Base-by-base conservation (phyloP, 345 rosid species). In the Lepidium sativum region DNA sequence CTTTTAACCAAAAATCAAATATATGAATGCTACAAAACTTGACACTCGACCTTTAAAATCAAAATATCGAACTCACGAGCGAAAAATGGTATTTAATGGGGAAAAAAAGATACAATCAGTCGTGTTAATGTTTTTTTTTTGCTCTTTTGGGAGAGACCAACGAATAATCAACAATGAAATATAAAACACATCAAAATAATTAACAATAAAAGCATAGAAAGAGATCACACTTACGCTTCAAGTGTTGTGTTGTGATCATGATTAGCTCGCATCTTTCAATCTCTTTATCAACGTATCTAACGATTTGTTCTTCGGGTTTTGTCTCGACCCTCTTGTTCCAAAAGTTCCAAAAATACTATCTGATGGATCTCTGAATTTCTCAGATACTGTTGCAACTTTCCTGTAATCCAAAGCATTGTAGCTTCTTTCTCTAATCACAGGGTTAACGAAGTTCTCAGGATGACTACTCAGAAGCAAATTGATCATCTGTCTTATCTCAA, bases 281-380 rank as follows among this genome's bases (percentile, higher is more conserved):
- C 89, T 81, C 80, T 82, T 94, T 60, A 94, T 94, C 75, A 90
- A 78, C 9, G 89, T 67, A 74, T 94, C 97, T 65, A 94, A 78
- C 6, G 99, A 94, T 77, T 94, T 91, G 83, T 86, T 91, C 80
- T 88, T 94, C 0, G 97, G 86, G 56, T 91, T 94, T 74, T 80
- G 89, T 80, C 76, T 83, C 63, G 87, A 75, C 67, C 91, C 97
- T 78, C 99, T 84, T 64, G 84, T 81, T 40, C 97, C 97, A 68
- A 94, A 94, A 25, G 96, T 86, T 48, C 96, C 92, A 60, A 94
- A 94, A 33, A 90, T 79, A 73, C 97, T 77, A 32, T 94, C 97
- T 10, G 97, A 79, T 63, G 90, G 87, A 76, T 94, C 99, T 72
- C 76, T 90, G 73, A 90, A 68, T 81, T 94, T 94, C 84, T 94